Conservation (phyloP, 306 rosid genomes). For the Prunus davidiana region DNA sequence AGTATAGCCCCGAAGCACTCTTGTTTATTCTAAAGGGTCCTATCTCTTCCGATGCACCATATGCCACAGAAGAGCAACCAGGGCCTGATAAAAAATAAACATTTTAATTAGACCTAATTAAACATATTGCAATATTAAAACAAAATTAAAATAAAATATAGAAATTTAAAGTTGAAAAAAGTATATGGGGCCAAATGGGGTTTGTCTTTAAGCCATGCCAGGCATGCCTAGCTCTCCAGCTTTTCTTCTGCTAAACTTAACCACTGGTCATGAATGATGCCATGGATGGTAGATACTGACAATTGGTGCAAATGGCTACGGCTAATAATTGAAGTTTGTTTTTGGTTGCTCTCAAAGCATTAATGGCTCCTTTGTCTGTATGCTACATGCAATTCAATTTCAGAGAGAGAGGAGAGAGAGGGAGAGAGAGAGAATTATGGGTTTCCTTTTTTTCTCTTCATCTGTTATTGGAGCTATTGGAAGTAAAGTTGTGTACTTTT, state of each 20-base stretch:
- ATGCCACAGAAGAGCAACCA: slow-evolving; percentile 97
- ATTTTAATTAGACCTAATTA: too few relatives aligned
- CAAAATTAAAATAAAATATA: too few relatives aligned
- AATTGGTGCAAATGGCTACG: slow-evolving; percentile 31
- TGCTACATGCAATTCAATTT: slow-evolving; percentile 8
- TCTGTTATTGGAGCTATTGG: too few relatives aligned
- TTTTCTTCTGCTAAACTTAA: too few relatives aligned
- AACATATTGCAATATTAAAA: too few relatives aligned
- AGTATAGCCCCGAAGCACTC: slow-evolving; percentile 64
- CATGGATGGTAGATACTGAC: slow-evolving; percentile 34
- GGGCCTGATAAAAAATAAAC: slow-evolving; percentile 49
- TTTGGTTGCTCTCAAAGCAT: slow-evolving; percentile 49
- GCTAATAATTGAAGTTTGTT: slow-evolving; percentile 36
- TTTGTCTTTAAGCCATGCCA: too few relatives aligned
- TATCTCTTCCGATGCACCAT: slow-evolving; percentile 95
- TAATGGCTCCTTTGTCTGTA: slow-evolving; percentile 6
- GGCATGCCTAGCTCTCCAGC: too few relatives aligned
- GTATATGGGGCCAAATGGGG: too few relatives aligned
- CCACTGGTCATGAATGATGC: slow-evolving; percentile 35
- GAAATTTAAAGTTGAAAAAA: too few relatives aligned
- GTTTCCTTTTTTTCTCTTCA: too few relatives aligned
- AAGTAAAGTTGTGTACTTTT: too few relatives aligned
- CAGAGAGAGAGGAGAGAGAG: slow-evolving; percentile 16
- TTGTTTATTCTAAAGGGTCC: slow-evolving; percentile 88
- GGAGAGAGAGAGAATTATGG: slow-evolving; percentile 11